Conservation (phyloP, 2,329 filamentous ascomycete species). For the Colletotrichum sp. region DNA sequence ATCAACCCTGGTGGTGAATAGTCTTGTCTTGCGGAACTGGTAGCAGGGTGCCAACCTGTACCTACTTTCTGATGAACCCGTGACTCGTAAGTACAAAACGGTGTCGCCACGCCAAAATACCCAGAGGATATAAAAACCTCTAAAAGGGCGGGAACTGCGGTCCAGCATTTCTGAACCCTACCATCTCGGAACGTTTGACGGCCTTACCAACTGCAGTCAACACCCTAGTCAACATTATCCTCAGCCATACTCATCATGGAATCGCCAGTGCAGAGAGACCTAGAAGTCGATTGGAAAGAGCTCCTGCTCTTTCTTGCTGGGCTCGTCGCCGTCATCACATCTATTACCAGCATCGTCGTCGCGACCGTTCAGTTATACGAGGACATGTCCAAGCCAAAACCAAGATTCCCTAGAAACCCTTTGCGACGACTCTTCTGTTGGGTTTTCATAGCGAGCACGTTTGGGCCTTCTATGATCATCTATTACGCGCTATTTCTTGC, state of each 20-base stretch:
- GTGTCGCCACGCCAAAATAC: background rate
- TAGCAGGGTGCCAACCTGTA: background rate
- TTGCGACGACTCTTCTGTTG: background rate
- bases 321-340: background rate
- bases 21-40: background rate
- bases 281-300: too few species aligned
- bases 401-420: background rate
- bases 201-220: too few species aligned
- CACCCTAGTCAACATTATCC: too few species aligned
- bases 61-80: background rate
- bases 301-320: background rate
- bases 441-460: background rate
- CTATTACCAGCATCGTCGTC: background rate
- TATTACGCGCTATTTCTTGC: background rate
- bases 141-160: fast-evolving
- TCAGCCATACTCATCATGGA: too few species aligned
- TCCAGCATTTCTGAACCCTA: fast-evolving
- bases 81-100: fast-evolving
- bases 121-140: background rate
- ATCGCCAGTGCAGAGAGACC: too few species aligned
- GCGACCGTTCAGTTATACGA: background rate
- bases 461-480: background rate
- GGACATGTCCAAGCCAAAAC: background rate
- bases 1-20: background rate
- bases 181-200: too few species aligned